Evolutionary conservation across 2,329 filamentous ascomycete genomes (phyloP).

Genomic region (Dothistroma septosporum): DNA sequence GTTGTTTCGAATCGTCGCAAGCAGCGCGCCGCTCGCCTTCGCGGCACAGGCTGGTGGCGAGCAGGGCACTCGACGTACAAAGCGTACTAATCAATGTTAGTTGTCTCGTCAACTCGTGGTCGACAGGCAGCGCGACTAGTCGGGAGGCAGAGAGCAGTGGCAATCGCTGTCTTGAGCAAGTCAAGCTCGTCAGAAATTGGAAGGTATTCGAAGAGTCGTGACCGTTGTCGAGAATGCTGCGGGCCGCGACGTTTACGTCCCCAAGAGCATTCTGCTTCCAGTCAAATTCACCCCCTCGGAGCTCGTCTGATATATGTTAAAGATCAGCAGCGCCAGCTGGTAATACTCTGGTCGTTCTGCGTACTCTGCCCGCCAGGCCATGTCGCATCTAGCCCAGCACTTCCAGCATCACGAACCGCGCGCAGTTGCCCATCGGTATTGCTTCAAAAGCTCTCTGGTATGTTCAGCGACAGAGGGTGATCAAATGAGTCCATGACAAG

Average conservation of each 20-base stretch:
- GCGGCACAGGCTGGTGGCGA: background rate
- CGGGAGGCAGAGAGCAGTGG: background rate
- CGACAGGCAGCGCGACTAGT: background rate
- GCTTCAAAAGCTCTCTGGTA: no score
- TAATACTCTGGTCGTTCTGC: no score
- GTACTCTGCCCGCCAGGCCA: no score
- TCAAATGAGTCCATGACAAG: no score
- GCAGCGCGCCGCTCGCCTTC: background rate
- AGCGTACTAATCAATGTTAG: background rate
- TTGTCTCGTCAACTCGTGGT: background rate
- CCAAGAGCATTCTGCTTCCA: background rate
- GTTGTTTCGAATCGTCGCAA: background rate
- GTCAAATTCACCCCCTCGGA: background rate
- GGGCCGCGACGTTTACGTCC: background rate
- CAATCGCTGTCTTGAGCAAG: background rate
- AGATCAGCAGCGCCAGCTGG: no score
- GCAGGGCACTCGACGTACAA: background rate
- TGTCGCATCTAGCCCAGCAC: no score
- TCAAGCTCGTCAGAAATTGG: background rate
- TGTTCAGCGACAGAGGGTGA: no score
- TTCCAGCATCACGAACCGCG: no score
- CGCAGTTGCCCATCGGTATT: no score
- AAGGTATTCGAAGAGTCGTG: background rate
- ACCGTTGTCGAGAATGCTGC: background rate
- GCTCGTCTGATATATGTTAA: no score